Conservation (phyloP, 371 early-diverging fungal species). For the Conidiobolus incongruus region DNA sequence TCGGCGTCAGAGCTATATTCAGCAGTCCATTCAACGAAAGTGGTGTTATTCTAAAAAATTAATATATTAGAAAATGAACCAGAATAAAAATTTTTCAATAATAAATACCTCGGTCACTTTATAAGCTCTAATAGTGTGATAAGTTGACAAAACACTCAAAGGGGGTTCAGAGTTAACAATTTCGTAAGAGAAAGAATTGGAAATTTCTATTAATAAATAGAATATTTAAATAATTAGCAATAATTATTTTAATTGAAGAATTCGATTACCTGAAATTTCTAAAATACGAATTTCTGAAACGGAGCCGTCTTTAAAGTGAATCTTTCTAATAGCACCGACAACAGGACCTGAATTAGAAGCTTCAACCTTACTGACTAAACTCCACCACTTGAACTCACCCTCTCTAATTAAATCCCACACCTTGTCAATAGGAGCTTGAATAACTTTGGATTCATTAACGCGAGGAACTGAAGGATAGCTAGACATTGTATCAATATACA, state of each 20-base stretch:
- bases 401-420: not conserved
- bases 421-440: conserved; percentile 1
- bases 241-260: no score
- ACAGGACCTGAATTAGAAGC: not conserved
- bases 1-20: conserved; percentile 29
- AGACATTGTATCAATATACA: no score
- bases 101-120: conserved; percentile 16
- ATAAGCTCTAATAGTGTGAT: conserved; percentile 23
- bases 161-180: conserved; percentile 28
- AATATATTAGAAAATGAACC: not conserved
- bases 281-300: not conserved
- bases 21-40: conserved; percentile 35
- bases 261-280: not conserved
- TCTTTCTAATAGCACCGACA: not conserved
- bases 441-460: not conserved
- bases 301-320: conserved; percentile 3
- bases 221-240: not conserved
- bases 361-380: not conserved
- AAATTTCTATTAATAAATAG: conserved; percentile 13
- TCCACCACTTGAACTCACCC: conserved; percentile 1
- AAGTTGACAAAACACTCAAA: conserved; percentile 20
- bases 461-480: no score
- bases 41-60: conserved; percentile 19
- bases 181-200: conserved; percentile 27
- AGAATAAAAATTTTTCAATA: not conserved